phyloP scores from a whole-genome alignment of 148 eudicot species.

The Salicornia ramosissima region DNA sequence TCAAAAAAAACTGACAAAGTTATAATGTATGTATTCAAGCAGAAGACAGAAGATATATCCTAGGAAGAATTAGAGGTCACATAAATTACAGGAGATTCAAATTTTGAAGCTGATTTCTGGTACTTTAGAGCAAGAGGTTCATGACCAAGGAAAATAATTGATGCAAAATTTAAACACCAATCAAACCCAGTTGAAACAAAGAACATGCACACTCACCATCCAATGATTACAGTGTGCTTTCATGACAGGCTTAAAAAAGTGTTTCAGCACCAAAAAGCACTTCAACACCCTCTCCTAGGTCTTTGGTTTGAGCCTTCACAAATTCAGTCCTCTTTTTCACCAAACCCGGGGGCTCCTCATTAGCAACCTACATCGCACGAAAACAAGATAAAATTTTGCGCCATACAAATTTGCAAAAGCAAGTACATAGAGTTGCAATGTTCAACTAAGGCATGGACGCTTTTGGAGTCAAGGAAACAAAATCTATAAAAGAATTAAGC shows the following conservation, averaged over 20 bases:
- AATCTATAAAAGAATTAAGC: too few relatives aligned
- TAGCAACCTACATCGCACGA: conserved; percentile 18
- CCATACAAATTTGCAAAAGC: too few relatives aligned
- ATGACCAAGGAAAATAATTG: neutral
- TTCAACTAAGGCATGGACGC: too few relatives aligned
- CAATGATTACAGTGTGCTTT: conserved; percentile 14
- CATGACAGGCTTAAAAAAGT: conserved; percentile 22
- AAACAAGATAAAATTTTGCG: conserved; percentile 6
- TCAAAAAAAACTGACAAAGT: neutral
- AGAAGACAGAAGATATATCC: neutral
- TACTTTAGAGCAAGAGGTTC: neutral
- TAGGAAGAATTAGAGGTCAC: neutral
- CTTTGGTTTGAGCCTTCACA: conserved; percentile 14
- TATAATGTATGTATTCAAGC: neutral
- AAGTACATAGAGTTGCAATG: too few relatives aligned
- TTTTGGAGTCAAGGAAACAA: too few relatives aligned
- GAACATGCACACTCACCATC: conserved; percentile 13
- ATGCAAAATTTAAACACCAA: neutral
- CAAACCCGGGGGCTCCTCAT: conserved; percentile 11
- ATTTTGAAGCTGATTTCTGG: neutral
- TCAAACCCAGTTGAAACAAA: neutral
- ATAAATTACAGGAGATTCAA: neutral
- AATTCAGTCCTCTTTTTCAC: conserved; percentile 19
- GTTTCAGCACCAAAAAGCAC: conserved; percentile 22
- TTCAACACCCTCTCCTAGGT: conserved; percentile 21